A percentile compares a stretch with the other conserved stretches of the same genome.
Evolutionary conservation across 192 early-diverging fungal species (phyloP).

Genomic region (Coemansia erecta): DNA sequence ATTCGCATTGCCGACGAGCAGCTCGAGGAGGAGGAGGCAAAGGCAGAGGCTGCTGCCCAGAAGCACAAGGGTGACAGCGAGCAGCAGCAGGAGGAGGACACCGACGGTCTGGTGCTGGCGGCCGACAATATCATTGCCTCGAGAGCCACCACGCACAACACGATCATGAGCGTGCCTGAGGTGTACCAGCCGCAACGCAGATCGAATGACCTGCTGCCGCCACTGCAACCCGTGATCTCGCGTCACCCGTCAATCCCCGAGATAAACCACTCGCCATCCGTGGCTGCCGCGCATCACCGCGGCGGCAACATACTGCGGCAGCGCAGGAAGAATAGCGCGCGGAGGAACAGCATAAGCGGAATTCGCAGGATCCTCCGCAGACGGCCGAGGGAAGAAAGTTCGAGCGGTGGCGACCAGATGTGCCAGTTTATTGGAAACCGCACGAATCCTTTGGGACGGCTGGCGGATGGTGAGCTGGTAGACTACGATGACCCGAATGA

Average conservation of each 20-base stretch:
- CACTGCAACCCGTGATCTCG: slow-evolving; percentile 11
- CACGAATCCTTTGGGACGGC: slow-evolving; percentile 38
- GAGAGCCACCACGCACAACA: slow-evolving; percentile 9
- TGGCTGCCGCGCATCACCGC: background rate
- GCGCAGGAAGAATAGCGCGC: background rate
- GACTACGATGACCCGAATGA: slow-evolving; percentile 50
- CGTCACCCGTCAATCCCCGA: slow-evolving; percentile 6
- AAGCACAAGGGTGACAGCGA: background rate
- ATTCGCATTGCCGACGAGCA: background rate
- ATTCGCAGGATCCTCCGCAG: slow-evolving; percentile 30
- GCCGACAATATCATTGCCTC: slow-evolving; percentile 28
- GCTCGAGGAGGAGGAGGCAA: background rate
- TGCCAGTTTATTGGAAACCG: slow-evolving; percentile 49
- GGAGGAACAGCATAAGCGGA: background rate
- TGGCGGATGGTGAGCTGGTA: slow-evolving; percentile 46
- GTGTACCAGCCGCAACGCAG: slow-evolving; percentile 1
- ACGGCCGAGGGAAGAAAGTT: slow-evolving; percentile 7
- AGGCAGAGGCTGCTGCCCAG: background rate
- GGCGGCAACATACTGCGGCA: background rate
- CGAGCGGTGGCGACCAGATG: slow-evolving; percentile 6
- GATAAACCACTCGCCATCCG: background rate
- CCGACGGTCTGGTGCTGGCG: slow-evolving; percentile 28
- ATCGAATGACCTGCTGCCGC: background rate
- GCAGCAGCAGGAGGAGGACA: slow-evolving; percentile 3
- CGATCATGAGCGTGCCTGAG: slow-evolving; percentile 25